These are phyloP conservation scores for Naganishia albida DNA, from an alignment of 1,284 basidiomycete species.

Conservation along the genomic window DNA sequence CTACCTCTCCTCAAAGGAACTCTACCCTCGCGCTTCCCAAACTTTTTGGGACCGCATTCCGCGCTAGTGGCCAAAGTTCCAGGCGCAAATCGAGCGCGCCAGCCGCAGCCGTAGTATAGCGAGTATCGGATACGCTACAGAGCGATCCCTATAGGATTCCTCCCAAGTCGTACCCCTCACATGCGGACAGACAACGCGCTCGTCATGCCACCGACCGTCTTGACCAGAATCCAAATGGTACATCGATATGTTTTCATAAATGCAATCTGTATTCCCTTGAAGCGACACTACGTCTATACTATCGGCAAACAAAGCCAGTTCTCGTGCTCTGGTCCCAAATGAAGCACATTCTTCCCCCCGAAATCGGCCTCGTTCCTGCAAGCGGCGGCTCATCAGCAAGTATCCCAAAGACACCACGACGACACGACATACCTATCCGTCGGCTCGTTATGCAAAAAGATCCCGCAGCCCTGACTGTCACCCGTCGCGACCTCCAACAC, in stretches of 20 bases:
- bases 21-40: neutral
- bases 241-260: too few species aligned
- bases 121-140: too few species aligned
- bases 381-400: neutral
- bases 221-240: too few species aligned
- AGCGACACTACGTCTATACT: conserved; percentile 13
- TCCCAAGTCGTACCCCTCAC: too few species aligned
- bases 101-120: too few species aligned
- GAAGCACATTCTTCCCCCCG: conserved; percentile 32
- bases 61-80: too few species aligned
- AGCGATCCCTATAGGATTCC: too few species aligned
- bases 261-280: neutral
- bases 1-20: neutral
- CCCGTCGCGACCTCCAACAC: conserved; percentile 41
- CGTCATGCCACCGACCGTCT: too few species aligned
- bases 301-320: conserved; percentile 34
- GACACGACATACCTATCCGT: conserved; percentile 27
- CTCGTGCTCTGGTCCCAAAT: conserved; percentile 25
- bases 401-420: conserved; percentile 12
- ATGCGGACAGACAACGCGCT: too few species aligned
- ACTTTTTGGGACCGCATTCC: too few species aligned
- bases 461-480: conserved; percentile 38
- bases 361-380: conserved; percentile 23
- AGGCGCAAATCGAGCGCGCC: too few species aligned
- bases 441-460: conserved; percentile 37